phyloP scores from a whole-genome alignment of 2,329 filamentous ascomycete species.

The Cladophialophora exuberans region DNA sequence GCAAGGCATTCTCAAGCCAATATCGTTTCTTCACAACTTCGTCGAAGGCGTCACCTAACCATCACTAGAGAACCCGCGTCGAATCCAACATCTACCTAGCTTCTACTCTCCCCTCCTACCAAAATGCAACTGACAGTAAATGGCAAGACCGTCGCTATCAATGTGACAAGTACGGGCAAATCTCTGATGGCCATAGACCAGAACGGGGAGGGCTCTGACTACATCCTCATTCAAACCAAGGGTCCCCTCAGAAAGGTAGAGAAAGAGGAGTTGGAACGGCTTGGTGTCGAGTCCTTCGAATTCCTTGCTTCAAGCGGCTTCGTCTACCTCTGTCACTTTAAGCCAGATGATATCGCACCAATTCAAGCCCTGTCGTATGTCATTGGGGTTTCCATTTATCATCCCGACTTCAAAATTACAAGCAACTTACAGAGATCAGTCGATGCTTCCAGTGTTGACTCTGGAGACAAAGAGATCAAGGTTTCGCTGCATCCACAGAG shows the following conservation, averaged over 20 bases:
- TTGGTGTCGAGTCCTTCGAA: background rate
- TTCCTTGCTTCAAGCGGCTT: background rate
- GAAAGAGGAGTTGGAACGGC: background rate
- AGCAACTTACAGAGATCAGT: background rate
- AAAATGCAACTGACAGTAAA: too few relatives aligned
- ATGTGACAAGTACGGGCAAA: too few relatives aligned
- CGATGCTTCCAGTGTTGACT: background rate
- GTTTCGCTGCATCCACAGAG: background rate
- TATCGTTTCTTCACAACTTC: too few relatives aligned
- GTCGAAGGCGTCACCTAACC: too few relatives aligned
- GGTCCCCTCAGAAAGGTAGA: background rate
- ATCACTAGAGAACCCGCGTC: too few relatives aligned
- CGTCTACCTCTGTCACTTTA: background rate
- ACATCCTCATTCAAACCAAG: background rate
- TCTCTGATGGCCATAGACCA: too few relatives aligned
- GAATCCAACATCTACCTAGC: too few relatives aligned
- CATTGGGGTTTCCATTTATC: background rate
- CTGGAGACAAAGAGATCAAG: background rate
- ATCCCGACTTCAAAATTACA: background rate
- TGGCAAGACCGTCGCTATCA: too few relatives aligned
- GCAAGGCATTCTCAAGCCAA: too few relatives aligned
- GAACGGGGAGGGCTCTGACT: too few relatives aligned
- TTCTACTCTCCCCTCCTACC: too few relatives aligned
- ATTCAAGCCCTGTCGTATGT: background rate
- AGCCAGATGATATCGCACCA: background rate